Conservation (phyloP, 1,284 basidiomycete species). For the Apiotrichum laibachii region DNA sequence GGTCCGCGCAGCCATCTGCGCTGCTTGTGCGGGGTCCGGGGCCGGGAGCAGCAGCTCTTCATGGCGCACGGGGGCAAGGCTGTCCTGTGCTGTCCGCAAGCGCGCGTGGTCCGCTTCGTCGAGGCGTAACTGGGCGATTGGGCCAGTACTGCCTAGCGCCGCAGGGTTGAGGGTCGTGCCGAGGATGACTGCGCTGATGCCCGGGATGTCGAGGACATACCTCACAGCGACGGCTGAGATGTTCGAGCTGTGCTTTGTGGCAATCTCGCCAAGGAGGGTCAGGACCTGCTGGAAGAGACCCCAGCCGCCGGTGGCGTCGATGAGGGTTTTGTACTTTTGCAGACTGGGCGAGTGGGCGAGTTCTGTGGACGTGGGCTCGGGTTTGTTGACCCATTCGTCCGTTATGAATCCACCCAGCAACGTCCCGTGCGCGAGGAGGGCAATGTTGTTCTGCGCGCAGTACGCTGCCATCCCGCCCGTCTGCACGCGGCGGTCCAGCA, state of each 20-base stretch:
- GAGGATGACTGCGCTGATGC: conserved; percentile 13
- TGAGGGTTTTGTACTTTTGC: conserved; percentile 21
- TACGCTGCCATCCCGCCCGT: conserved; percentile 9
- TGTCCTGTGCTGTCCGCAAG: conserved; percentile 6
- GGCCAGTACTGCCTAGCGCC: not conserved
- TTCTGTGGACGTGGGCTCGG: conserved; percentile 11
- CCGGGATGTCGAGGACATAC: conserved; percentile 19
- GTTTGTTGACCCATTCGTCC: conserved; percentile 18
- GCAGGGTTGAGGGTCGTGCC: conserved; percentile 2
- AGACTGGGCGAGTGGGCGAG: conserved; percentile 4
- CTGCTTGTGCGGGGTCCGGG: no score
- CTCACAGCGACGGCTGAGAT: conserved; percentile 16
- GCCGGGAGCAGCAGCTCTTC: not conserved
- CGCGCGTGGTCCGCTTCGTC: conserved; percentile 5
- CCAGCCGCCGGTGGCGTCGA: conserved; percentile 26
- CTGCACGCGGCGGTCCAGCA: conserved; percentile 23
- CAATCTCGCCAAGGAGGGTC: conserved; percentile 11
- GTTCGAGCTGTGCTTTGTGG: conserved; percentile 17
- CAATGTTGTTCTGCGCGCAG: conserved; percentile 14
- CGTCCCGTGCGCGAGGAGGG: conserved; percentile 22
- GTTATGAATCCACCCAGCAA: conserved; percentile 24
- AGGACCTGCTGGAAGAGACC: conserved; percentile 17
- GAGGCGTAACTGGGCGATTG: not conserved
- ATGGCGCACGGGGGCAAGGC: conserved; percentile 1
- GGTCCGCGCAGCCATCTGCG: no score